Evolutionary conservation across 202 grass and related monocot genomes (phyloP).

Genomic region (Saccharum hybrid): DNA sequence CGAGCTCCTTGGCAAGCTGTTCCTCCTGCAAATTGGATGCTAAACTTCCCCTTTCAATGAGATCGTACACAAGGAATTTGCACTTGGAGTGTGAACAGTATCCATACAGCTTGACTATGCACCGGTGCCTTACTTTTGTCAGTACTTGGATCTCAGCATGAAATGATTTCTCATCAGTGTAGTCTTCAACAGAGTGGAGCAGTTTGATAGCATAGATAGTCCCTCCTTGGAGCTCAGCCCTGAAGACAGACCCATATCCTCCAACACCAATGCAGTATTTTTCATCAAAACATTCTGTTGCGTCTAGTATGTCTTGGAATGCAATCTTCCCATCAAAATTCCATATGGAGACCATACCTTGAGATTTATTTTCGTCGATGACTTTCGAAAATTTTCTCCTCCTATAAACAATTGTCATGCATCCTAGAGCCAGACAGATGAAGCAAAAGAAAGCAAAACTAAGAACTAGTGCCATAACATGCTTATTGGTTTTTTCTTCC

Average conservation of each 20-base stretch:
- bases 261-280: conserved; percentile 53
- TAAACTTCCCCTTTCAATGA: conserved; percentile 41
- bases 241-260: conserved; percentile 47
- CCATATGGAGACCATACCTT: conserved; percentile 52
- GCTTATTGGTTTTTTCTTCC: neutral
- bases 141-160: conserved; percentile 21
- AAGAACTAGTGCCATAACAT: neutral
- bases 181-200: conserved; percentile 46
- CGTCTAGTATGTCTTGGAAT: conserved; percentile 37
- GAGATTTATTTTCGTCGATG: neutral
- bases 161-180: neutral
- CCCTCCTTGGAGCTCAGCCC: conserved; percentile 30
- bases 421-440: neutral
- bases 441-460: neutral
- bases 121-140: conserved; percentile 23
- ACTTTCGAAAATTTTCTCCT: neutral
- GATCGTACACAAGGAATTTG: conserved; percentile 39
- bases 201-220: conserved; percentile 56
- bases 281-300: conserved; percentile 45
- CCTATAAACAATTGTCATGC: neutral
- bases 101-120: conserved; percentile 39
- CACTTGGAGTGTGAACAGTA: conserved; percentile 17
- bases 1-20: neutral
- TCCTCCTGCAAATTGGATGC: neutral
- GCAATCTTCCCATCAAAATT: conserved; percentile 48